Evolutionary conservation across 2,329 filamentous ascomycete genomes (phyloP), one percentile per base, ranked within the genome.

Genomic region (Venturia asperata): DNA sequence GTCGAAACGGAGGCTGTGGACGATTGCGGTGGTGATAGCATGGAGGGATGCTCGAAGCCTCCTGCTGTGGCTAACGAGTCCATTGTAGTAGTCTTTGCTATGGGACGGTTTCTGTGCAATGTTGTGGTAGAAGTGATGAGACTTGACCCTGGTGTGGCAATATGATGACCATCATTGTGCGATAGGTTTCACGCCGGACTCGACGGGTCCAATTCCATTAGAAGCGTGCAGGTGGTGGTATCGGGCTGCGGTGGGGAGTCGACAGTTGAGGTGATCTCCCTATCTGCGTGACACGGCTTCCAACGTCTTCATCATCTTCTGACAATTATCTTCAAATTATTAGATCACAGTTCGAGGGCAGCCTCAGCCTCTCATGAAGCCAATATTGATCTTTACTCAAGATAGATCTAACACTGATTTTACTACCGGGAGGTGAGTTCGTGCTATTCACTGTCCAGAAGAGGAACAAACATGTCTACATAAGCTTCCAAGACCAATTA

Each of bases 1-100:
- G 74, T 68, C 0, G 77, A 73, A 27, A 73, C 70, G n/a, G 72
- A 71, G 42, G 78, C 27, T 27, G 41, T 42, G 24, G 64, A 65
- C 10, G 61, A 42, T 5, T 55, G 27, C 7, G 82, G 77, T 15
- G 82, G 81, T 5, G 82, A 83, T 10, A 78, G 65, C 15, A 67
- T 19, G 5, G 47, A 58, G 15, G 62, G 24, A 24, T 45, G 62
- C 13, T 66, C 37, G 41, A 66, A 66, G 62, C 65, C 65, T 15
- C 65, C 65, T 7, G 45, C 47, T 47, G 21, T 55, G 2, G 43
- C n/a, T 63, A 13, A 34, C 11, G 49, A 37, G 30, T 58, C 52
- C 52, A 58, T 58, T 37, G 52, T 1, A 21, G 17, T 58, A 10
- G 30, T 9, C 4, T 37, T 11, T 9, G 19, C 9, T 58, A 58